Base-by-base conservation (phyloP, 495 filamentous ascomycete genomes). In the Tuber calosporum region DNA sequence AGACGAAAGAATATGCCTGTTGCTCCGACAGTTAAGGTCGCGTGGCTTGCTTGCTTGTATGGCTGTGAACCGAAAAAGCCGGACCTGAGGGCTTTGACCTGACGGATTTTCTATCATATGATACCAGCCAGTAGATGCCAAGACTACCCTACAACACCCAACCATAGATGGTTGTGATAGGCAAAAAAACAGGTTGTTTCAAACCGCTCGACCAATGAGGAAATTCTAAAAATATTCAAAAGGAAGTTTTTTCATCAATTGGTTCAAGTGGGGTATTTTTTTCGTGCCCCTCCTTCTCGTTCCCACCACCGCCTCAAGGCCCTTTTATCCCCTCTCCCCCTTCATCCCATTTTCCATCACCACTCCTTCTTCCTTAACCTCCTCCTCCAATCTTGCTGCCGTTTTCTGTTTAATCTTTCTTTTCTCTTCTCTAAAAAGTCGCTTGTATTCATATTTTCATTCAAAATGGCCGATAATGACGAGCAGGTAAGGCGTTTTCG, bases 391-490 rank as follows among this genome's bases (percentile, higher is more conserved):
- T 72, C 48, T 74, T 72, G 66, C 48, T 70, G 74, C 71, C 72
- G 53, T 42, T 69, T 43, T 70, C 70, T 70, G 68, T 73, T 72
- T 70, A 74, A 70, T 72, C 69, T 69, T 75, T 74, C 72, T 77
- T 82, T 79, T 75, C 70, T 37, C 68, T 67, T 72, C 66, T 43
- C 70, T 80, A 68, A 66, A 74, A 83, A 79, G 73, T 83, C 82
- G 78, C 76, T 74, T 77, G 76, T 77, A 77, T 77, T 53, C 73
- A 73, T 70, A 75, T 73, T 70, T 73, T 66, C 67, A 45, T 79
- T 81, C 84, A 87, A 76, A 72, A 88, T 88, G 87, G 85, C 87
- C 81, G 86, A 87, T 79, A 84, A 85, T 82, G 86, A 88, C 77
- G 87, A 87, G 66, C 87, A 89, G 84, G 87, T 89, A 83, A 82